These are phyloP conservation scores for Fraxinus americana DNA, from an alignment of 257 asterid genomes.

Conservation along the genomic window DNA sequence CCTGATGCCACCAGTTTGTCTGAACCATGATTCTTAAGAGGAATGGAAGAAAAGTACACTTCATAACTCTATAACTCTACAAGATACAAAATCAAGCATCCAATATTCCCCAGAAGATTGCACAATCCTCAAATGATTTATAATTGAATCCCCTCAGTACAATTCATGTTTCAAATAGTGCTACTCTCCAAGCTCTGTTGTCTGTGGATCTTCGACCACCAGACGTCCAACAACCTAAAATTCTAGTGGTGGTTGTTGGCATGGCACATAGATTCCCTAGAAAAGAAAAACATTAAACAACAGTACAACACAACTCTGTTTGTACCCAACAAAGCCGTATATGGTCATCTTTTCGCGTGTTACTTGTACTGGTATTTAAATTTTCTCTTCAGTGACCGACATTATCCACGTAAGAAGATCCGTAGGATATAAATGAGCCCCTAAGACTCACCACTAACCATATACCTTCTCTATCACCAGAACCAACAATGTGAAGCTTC, in stretches of 20 bases:
- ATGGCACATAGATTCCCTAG: neutral
- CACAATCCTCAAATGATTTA: slow-evolving; percentile 1
- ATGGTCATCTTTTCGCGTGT: neutral
- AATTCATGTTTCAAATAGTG: neutral
- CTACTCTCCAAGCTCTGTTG: neutral
- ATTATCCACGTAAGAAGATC: neutral
- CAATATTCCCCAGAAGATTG: slow-evolving; percentile 1
- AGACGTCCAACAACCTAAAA: neutral
- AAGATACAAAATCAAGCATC: neutral
- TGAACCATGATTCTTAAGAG: neutral
- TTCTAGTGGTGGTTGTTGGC: neutral
- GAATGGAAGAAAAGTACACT: neutral
- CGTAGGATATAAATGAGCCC: neutral
- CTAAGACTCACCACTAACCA: neutral
- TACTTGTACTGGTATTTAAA: neutral
- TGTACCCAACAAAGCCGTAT: neutral
- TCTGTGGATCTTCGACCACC: slow-evolving; percentile 3
- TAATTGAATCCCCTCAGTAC: neutral
- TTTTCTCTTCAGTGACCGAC: neutral
- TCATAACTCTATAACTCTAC: neutral
- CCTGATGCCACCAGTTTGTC: neutral
- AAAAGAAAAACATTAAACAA: neutral
- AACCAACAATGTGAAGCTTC: slow-evolving; percentile 15
- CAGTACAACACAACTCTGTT: neutral
- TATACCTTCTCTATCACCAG: neutral